These are phyloP conservation scores for Jaminaea rosea DNA, from an alignment of 1,284 basidiomycete genomes.

Conservation along the genomic window DNA sequence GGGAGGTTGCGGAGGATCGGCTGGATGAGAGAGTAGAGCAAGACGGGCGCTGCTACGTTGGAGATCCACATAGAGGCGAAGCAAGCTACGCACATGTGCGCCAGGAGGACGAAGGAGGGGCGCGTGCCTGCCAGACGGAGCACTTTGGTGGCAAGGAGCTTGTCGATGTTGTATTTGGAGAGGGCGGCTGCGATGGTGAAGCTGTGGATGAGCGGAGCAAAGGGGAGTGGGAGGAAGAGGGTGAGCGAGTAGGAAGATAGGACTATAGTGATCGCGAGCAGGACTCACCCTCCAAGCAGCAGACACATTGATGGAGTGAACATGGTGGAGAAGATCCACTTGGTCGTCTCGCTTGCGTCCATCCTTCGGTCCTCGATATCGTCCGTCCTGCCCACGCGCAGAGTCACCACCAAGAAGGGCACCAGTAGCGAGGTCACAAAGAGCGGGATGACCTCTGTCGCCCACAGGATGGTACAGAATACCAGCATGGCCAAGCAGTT, in stretches of 20 bases:
- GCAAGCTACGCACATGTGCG: constrained; percentile 92
- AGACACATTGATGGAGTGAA: constrained; percentile 80
- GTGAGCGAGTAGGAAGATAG: too few species aligned
- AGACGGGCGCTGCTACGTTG: constrained; percentile 92
- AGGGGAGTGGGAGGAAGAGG: too few species aligned
- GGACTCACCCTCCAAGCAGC: constrained; percentile 60
- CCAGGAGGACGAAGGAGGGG: constrained; percentile 76
- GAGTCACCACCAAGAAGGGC: constrained; percentile 76
- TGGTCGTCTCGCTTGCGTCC: constrained; percentile 65
- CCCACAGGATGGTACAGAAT: constrained; percentile 91
- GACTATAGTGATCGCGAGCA: too few species aligned
- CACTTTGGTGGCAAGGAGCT: constrained; percentile 76
- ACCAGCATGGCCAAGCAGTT: constrained; percentile 82
- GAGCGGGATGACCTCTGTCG: constrained; percentile 90
- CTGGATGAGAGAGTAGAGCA: constrained; percentile 95
- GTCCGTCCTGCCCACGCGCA: constrained; percentile 67
- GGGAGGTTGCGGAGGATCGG: constrained; percentile 89
- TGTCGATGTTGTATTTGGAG: constrained; percentile 94
- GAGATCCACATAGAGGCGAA: constrained; percentile 99
- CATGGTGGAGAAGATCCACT: constrained; percentile 61
- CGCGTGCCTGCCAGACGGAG: constrained; percentile 79
- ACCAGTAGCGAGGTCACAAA: constrained; percentile 90
- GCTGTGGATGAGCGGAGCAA: too few species aligned
- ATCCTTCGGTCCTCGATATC: constrained; percentile 57
- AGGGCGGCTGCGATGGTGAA: constrained; percentile 96